Evolutionary conservation across 306 rosid genomes (phyloP).

Genomic region (Coriaria nepalensis): DNA sequence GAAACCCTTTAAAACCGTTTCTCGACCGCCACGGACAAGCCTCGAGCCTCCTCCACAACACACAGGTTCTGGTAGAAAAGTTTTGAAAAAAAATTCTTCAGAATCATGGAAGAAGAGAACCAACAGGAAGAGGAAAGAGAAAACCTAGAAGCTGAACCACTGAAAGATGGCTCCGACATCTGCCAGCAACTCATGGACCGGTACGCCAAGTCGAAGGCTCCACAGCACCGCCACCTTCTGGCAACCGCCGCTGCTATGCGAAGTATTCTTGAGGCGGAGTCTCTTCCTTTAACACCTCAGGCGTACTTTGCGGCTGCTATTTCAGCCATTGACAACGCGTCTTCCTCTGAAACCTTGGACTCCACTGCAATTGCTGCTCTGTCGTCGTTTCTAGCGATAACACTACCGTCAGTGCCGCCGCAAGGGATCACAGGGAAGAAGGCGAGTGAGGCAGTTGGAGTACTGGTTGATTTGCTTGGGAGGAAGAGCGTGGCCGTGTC

Average conservation of each 20-base stretch:
- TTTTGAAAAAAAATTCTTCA: background rate
- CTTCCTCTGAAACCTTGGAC: conserved; percentile 30
- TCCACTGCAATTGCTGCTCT: conserved; percentile 48
- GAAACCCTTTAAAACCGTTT: too few species aligned
- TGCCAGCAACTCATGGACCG: conserved; percentile 87
- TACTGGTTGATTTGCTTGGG: conserved; percentile 29
- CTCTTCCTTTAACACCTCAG: conserved; percentile 56
- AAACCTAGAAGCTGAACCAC: conserved; percentile 22
- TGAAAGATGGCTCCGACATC: conserved; percentile 45
- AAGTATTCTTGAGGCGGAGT: conserved; percentile 48
- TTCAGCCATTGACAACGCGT: conserved; percentile 31
- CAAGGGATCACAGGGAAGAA: conserved; percentile 23
- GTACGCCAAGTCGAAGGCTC: conserved; percentile 65
- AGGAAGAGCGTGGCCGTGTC: conserved; percentile 41
- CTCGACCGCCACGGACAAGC: too few species aligned
- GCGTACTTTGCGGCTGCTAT: conserved; percentile 67
- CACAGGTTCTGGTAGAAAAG: too few species aligned
- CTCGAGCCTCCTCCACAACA: too few species aligned
- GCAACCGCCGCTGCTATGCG: conserved; percentile 76
- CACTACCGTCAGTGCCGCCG: conserved; percentile 36
- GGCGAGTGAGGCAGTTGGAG: conserved; percentile 37
- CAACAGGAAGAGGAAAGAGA: conserved; percentile 8
- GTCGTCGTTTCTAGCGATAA: conserved; percentile 49
- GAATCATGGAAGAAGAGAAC: conserved; percentile 37
- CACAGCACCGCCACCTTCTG: conserved; percentile 81